These are phyloP conservation scores for Hypoxylon fragiforme DNA, from an alignment of 495 filamentous ascomycete species.

Conservation along the genomic window DNA sequence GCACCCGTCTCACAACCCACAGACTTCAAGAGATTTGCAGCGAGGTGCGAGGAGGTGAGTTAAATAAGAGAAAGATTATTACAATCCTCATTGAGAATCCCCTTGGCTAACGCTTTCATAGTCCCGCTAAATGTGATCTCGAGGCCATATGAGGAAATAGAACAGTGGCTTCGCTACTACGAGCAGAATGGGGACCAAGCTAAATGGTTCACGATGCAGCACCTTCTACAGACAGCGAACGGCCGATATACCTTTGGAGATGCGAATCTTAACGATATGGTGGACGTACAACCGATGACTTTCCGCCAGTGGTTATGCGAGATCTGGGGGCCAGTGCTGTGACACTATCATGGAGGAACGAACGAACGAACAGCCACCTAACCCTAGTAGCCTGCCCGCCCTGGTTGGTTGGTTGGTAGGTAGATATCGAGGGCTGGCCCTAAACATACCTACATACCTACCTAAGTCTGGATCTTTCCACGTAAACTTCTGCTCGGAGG, in stretches of 20 bases:
- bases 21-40: constrained; percentile 53
- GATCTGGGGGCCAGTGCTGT: constrained; percentile 45
- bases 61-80: not conserved
- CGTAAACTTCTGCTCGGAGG: no score
- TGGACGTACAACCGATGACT: constrained; percentile 45
- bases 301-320: constrained; percentile 55
- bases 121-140: constrained; percentile 45
- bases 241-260: constrained; percentile 53
- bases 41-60: constrained; percentile 45
- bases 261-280: constrained; percentile 49
- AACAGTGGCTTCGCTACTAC: constrained; percentile 45
- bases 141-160: constrained; percentile 47
- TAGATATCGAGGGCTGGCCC: no score
- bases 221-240: constrained; percentile 53
- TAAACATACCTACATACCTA: no score
- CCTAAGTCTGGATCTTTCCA: no score
- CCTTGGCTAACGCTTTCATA: constrained; percentile 32
- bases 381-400: no score
- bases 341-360: not conserved
- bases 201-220: constrained; percentile 47
- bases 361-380: no score
- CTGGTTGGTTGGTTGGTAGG: no score
- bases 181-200: constrained; percentile 41
- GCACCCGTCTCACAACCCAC: constrained; percentile 59
- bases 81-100: not conserved